Conservation (phyloP, 2,329 filamentous ascomycete species). For the Lecanosticta acicola region DNA sequence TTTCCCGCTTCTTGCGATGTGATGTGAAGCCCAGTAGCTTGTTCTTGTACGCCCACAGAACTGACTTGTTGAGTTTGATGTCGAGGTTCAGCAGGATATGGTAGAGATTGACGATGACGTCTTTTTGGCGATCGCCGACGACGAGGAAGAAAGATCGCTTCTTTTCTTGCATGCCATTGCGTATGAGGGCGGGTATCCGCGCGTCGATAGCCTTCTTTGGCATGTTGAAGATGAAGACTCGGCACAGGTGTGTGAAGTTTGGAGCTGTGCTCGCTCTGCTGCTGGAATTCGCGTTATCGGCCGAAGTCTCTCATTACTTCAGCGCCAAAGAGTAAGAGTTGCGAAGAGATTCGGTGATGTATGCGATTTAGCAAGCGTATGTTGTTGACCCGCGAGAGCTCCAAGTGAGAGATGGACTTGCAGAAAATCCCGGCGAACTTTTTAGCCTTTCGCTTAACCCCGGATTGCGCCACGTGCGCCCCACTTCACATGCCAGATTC, state of each 20-base stretch:
- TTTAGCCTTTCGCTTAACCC: background rate
- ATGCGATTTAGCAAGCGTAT: too few relatives aligned
- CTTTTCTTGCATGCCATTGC: conserved; percentile 89
- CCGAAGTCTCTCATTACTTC: background rate
- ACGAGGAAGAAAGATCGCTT: conserved; percentile 98
- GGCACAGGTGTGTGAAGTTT: background rate
- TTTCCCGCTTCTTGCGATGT: conserved; percentile 95
- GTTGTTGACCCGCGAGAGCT: too few relatives aligned
- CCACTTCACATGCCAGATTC: background rate
- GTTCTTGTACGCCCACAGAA: conserved; percentile 98
- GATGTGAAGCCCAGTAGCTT: conserved; percentile 91
- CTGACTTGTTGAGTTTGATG: conserved; percentile 90
- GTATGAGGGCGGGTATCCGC: conserved; percentile 83
- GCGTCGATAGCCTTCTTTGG: conserved; percentile 63
- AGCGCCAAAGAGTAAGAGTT: background rate
- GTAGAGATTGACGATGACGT: conserved; percentile 92
- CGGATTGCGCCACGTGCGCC: background rate
- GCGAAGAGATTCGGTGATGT: background rate
- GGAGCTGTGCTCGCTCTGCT: background rate
- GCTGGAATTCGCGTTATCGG: background rate
- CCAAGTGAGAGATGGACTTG: background rate
- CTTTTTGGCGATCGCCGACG: conserved; percentile 88
- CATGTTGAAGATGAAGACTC: conserved; percentile 36
- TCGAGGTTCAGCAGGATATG: conserved; percentile 88
- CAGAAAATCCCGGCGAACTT: background rate